Conservation (phyloP, 352 stramenopile species). For the Phytopythium mirpurense region DNA sequence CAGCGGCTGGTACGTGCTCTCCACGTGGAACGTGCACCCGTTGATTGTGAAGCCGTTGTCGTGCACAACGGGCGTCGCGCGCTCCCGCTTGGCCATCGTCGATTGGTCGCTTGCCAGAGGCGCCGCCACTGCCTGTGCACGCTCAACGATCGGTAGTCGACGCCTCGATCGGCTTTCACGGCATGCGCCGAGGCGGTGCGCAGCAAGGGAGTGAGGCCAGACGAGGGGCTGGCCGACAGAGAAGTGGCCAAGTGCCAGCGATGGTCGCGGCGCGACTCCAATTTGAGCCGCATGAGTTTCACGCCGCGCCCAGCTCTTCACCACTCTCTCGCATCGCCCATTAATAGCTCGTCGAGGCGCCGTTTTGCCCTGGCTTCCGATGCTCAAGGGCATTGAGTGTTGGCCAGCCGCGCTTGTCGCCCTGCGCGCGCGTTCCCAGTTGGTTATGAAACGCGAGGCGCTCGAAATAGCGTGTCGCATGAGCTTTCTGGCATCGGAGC, state of each 20-base stretch:
- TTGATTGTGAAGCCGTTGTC: constrained; percentile 83
- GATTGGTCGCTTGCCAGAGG: neutral
- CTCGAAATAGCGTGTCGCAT: constrained; percentile 9
- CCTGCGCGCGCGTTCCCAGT: neutral
- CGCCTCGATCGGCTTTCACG: neutral
- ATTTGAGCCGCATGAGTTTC: constrained; percentile 5
- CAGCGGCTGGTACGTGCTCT: constrained; percentile 74
- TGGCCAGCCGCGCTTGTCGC: neutral
- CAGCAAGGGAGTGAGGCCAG: neutral
- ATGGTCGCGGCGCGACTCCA: too few species aligned
- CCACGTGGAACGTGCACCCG: constrained; percentile 76
- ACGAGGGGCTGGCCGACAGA: constrained; percentile 6
- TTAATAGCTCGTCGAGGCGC: neutral
- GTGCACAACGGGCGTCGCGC: constrained; percentile 47
- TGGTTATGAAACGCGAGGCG: constrained; percentile 22
- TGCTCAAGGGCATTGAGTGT: too few species aligned
- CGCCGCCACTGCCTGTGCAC: neutral
- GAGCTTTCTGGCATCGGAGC: neutral
- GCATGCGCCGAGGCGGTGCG: neutral
- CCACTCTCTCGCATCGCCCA: neutral
- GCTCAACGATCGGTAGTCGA: neutral
- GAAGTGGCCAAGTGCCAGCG: constrained; percentile 5
- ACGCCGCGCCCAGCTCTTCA: neutral
- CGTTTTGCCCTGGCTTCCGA: neutral
- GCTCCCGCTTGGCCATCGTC: constrained; percentile 61